phyloP scores from a whole-genome alignment of 805 yeast species.

The Schwanniomyces occidentalis region DNA sequence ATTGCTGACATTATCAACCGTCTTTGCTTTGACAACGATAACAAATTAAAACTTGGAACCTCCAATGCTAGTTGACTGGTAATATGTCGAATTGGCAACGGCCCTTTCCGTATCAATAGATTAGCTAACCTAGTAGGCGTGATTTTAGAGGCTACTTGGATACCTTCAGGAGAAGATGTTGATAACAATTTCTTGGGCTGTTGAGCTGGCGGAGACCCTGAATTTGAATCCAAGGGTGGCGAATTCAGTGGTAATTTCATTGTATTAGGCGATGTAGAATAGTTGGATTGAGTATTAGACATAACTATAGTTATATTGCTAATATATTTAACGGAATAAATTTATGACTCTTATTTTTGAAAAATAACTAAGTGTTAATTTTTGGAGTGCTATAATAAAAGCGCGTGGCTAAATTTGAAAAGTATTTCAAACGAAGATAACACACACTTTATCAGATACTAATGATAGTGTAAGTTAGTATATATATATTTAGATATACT shows the following conservation, averaged over 20 bases:
- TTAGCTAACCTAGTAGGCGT: conserved; percentile 77
- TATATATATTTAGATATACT: too few relatives aligned
- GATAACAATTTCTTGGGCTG: conserved; percentile 40
- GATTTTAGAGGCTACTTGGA: conserved; percentile 82
- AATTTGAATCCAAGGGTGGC: background rate
- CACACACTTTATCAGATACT: too few relatives aligned
- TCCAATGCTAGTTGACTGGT: conserved; percentile 74
- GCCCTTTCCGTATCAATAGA: conserved; percentile 72
- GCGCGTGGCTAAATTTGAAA: background rate
- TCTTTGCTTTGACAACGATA: conserved; percentile 85
- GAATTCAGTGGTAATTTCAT: background rate
- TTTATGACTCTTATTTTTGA: background rate
- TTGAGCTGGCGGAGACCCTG: conserved; percentile 3
- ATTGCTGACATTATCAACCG: conserved; percentile 86
- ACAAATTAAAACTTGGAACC: conserved; percentile 74
- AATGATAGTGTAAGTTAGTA: too few relatives aligned
- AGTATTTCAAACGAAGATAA: too few relatives aligned
- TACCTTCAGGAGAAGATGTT: conserved; percentile 84
- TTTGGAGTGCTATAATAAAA: too few relatives aligned
- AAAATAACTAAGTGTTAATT: background rate
- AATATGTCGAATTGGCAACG: conserved; percentile 86
- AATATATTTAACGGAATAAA: background rate
- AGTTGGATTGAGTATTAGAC: background rate
- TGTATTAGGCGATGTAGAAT: background rate
- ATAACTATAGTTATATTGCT: too few relatives aligned